A percentile compares a stretch with the other conserved stretches of the same genome.
phyloP scores from a whole-genome alignment of 805 yeast species.

The Spathaspora hagerdaliae region DNA sequence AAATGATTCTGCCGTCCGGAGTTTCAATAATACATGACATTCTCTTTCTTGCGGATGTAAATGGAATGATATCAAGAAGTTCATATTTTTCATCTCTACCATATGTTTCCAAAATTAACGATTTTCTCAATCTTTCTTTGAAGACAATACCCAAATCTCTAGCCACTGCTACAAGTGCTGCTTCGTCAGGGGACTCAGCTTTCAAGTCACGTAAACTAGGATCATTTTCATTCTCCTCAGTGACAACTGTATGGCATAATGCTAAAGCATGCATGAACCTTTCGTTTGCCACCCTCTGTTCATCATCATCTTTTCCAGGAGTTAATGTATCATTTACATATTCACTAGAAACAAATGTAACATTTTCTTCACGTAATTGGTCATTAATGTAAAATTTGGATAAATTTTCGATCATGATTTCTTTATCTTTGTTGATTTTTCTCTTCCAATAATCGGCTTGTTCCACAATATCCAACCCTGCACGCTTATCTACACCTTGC shows the following conservation, averaged over 20 bases:
- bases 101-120: slow-evolving; percentile 40
- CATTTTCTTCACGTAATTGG: slow-evolving; percentile 44
- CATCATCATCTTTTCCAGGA: slow-evolving; percentile 19
- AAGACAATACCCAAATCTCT: slow-evolving; percentile 68
- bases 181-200: slow-evolving; percentile 84
- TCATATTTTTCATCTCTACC: slow-evolving; percentile 45
- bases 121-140: slow-evolving; percentile 48
- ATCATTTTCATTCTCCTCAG: slow-evolving; percentile 45
- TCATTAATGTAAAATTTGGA: slow-evolving; percentile 31
- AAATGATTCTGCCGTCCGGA: slow-evolving; percentile 37
- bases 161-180: slow-evolving; percentile 74
- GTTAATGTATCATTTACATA: slow-evolving; percentile 50
- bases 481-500: slow-evolving; percentile 65
- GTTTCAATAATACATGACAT: slow-evolving; percentile 68
- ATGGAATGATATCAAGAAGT: slow-evolving; percentile 55
- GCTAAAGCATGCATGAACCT: slow-evolving; percentile 64
- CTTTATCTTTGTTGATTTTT: slow-evolving; percentile 39
- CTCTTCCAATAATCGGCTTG: slow-evolving; percentile 41
- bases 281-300: slow-evolving; percentile 47
- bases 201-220: slow-evolving; percentile 47
- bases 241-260: slow-evolving; percentile 71
- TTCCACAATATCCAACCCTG: slow-evolving; percentile 55
- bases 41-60: slow-evolving; percentile 69
- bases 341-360: slow-evolving; percentile 62
- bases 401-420: slow-evolving; percentile 46